phyloP scores from a whole-genome alignment of 495 filamentous ascomycete species.

The Mytilinidion resinicola region DNA sequence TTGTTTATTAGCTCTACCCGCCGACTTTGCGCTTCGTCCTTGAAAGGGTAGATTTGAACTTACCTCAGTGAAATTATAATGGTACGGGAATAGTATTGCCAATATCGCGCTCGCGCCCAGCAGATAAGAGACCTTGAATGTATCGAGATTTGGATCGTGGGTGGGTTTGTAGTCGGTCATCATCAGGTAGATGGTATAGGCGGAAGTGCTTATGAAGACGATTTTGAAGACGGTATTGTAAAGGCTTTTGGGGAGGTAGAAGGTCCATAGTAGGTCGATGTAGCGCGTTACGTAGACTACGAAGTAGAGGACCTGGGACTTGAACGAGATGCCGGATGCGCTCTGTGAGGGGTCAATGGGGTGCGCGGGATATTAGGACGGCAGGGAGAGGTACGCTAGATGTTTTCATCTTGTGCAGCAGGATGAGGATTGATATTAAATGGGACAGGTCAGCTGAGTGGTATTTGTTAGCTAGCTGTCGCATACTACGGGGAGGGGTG shows the following conservation, averaged over 20 bases:
- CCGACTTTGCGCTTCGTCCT: too few species aligned
- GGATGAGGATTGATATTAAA: constrained; percentile 85
- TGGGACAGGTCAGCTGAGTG: constrained; percentile 83
- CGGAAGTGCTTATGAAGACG: constrained; percentile 81
- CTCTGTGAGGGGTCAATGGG: constrained; percentile 52
- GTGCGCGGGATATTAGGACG: constrained; percentile 1
- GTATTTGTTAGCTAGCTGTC: constrained; percentile 15
- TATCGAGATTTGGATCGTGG: constrained; percentile 90
- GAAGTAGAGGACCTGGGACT: constrained; percentile 90
- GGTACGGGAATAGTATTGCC: constrained; percentile 75
- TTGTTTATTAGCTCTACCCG: constrained; percentile 17
- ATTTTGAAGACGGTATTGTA: constrained; percentile 96
- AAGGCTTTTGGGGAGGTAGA: constrained; percentile 52
- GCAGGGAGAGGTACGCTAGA: constrained; percentile 58
- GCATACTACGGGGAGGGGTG: constrained; percentile 6
- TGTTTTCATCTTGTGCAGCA: constrained; percentile 90
- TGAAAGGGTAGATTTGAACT: not conserved
- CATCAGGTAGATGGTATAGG: constrained; percentile 96
- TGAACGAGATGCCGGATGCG: constrained; percentile 95
- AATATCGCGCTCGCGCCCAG: constrained; percentile 71
- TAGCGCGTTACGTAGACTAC: constrained; percentile 91
- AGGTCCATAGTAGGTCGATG: constrained; percentile 87
- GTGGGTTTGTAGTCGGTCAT: constrained; percentile 91
- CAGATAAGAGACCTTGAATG: constrained; percentile 91
- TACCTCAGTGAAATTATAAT: constrained; percentile 63